Base-by-base conservation (phyloP, 2,329 filamentous ascomycete species). In the Herpotrichia juniperi region DNA sequence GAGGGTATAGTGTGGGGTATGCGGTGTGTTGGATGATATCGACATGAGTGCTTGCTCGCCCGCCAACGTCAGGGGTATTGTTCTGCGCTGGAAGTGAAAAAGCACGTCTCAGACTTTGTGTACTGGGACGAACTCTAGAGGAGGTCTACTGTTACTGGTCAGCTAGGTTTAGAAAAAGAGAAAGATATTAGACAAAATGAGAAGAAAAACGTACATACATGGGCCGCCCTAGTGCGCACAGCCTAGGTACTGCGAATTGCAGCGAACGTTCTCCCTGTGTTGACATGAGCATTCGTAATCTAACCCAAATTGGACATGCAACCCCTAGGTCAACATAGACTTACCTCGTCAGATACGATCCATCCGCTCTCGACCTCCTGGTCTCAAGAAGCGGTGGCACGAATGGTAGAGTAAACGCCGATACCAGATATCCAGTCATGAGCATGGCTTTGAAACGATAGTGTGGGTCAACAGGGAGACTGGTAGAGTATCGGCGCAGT, bases 381-480 rank as follows among this genome's bases (percentile, higher is more conserved):
- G 67, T 73, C 58, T 75, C 72, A 17, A 75, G 48, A 25, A 74
- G 64, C 21, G 74, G 72, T 19, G 71, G 73, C 28, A 76, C 69
- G 54, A 75, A 75, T 0, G 74, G 74, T 7, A 76, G 60, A 3
- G 73, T 71, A 26, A 75, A 71, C 12, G 71, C 74, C 3, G 63
- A 67, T 5, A 72, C 67, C 1, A 75, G 64, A 42, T 75, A 76
- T 11, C 66, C 64, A 1, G 69, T 74, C 57, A 72, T 71, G 11
- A 74, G 65, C 7, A 61, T 63, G 21, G 67, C 67, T 52, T 74
- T 72, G 46, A 74, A 64, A 4, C 61, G 57, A 56, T 68, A 72
- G 54, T 66, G 68, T 1, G 71, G 70, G 40, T 74, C 69, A 50
- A 67, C 70, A 1, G 69, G 67, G 12, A 69, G 42, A 16, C 61